A percentile compares a stretch with the other conserved stretches of the same genome.
These are phyloP conservation scores for Prunus mongolica DNA, from an alignment of 306 rosid genomes.

Conservation along the genomic window DNA sequence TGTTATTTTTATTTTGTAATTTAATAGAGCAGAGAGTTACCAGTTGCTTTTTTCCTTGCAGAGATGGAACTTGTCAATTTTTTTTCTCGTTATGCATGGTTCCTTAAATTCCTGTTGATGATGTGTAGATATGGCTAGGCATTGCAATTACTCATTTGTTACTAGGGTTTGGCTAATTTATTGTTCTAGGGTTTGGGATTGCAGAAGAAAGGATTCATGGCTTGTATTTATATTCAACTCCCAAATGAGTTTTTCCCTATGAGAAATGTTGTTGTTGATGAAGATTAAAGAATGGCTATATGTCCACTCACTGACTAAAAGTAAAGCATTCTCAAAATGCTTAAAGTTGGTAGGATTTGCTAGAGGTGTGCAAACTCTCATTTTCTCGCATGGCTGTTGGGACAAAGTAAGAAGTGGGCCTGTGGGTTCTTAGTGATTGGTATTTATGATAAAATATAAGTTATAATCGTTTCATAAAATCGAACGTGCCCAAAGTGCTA, in stretches of 20 bases:
- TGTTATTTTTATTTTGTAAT: background rate
- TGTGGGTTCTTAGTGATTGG: background rate
- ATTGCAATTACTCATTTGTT: background rate
- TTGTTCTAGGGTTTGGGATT: slow-evolving; percentile 3
- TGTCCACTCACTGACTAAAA: background rate
- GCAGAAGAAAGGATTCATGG: background rate
- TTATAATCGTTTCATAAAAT: background rate
- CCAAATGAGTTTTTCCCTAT: background rate
- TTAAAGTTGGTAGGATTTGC: background rate
- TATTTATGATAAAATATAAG: background rate
- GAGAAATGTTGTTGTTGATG: background rate
- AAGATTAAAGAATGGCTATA: background rate
- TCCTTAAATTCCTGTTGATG: background rate
- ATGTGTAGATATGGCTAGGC: background rate
- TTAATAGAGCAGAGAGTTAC: background rate
- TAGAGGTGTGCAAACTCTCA: background rate
- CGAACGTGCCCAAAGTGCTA: background rate
- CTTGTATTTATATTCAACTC: background rate
- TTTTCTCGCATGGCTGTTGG: background rate
- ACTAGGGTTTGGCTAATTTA: background rate
- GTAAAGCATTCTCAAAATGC: background rate
- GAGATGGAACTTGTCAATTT: background rate
- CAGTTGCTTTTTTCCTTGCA: background rate
- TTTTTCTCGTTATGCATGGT: background rate
- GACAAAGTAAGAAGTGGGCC: background rate